A percentile compares a stretch with the other conserved stretches of the same genome.
Conservation (phyloP, 495 filamentous ascomycete species). For the Podospora fimiseda region DNA sequence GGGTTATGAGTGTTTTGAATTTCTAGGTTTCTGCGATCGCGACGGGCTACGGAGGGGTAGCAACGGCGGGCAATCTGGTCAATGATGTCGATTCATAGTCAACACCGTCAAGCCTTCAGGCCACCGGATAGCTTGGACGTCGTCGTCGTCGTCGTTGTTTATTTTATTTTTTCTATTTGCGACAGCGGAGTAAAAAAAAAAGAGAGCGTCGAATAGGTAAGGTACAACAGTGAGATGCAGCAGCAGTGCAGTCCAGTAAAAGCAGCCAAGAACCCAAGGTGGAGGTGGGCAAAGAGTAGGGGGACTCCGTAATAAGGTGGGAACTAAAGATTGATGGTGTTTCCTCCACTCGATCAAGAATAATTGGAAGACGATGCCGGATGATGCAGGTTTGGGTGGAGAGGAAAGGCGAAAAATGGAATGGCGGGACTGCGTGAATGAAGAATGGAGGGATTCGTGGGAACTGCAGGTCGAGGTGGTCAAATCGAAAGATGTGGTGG, state of each 20-base stretch:
- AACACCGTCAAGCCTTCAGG: slow-evolving; percentile 18
- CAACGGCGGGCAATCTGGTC: slow-evolving; percentile 20
- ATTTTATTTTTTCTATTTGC: too few relatives aligned
- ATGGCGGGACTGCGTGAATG: too few relatives aligned
- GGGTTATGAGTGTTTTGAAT: background rate
- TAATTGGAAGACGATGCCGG: too few relatives aligned
- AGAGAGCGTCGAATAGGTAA: background rate
- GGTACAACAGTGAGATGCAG: too few relatives aligned
- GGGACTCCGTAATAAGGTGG: background rate
- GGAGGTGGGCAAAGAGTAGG: background rate
- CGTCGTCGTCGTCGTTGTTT: background rate
- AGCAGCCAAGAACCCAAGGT: background rate
- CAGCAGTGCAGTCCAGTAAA: too few relatives aligned
- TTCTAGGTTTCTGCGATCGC: slow-evolving; percentile 5
- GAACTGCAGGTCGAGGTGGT: background rate
- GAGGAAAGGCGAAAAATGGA: too few relatives aligned
- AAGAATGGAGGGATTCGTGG: background rate
- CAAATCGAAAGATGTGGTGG: background rate
- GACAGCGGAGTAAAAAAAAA: background rate
- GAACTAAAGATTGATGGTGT: background rate
- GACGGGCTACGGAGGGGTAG: slow-evolving; percentile 10
- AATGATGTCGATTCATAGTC: slow-evolving; percentile 35
- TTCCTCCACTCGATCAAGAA: slow-evolving; percentile 2
- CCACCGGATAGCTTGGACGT: slow-evolving; percentile 5
- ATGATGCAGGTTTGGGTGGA: too few relatives aligned